Evolutionary conservation across 225 moss, liverwort and hornwort genomes (phyloP), one percentile per base, ranked within the genome.

Genomic region (Neckera pumila): DNA sequence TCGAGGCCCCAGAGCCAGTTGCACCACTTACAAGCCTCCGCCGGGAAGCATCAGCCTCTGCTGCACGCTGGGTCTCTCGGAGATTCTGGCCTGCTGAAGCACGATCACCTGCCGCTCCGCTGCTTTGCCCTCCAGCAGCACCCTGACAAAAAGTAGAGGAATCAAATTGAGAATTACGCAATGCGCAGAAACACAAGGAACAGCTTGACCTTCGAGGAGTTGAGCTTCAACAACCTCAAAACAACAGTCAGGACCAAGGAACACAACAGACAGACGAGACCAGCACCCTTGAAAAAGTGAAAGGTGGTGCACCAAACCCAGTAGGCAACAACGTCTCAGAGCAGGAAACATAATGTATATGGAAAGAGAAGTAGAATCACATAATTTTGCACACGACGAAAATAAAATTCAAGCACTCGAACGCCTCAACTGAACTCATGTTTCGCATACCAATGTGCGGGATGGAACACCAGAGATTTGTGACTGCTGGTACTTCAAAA

Each of bases 401-500:
- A 60, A 71, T 20, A 61, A 36, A 93, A 83, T 7, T 59, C 27
- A 54, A 80, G n/a, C 47, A 80, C 54, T 56, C 7, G 3, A 64
- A 25, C 42, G 36, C 57, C 43, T 43, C 0, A 64, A 62, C 57
- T 27, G 8, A 57, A 61, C 25, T 38, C 18, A 38, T 60, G 45
- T 70, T 47, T 14, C 47, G 49, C 95, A 79, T 90, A 98, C 96
- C 91, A 90, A 76, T 73, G 95, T 79, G 81, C 94, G 90, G 36
- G 90, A 91, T 14, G 95, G 91, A 90, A 89, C 92, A 86, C 93
- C 95, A 54, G 94, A 90, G 83, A 94, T 93, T 92, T 97, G 96
- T 6, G 98, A 96, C 89, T 98, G 97, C 92, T 97, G 96, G 61
- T 97, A 96, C 89, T 97, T 98, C 91, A 97, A 90, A 83, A 96